A percentile compares a stretch with the other conserved stretches of the same genome.
Evolutionary conservation across 2,329 filamentous ascomycete genomes (phyloP).

Genomic region (Paecilomyces sp.): DNA sequence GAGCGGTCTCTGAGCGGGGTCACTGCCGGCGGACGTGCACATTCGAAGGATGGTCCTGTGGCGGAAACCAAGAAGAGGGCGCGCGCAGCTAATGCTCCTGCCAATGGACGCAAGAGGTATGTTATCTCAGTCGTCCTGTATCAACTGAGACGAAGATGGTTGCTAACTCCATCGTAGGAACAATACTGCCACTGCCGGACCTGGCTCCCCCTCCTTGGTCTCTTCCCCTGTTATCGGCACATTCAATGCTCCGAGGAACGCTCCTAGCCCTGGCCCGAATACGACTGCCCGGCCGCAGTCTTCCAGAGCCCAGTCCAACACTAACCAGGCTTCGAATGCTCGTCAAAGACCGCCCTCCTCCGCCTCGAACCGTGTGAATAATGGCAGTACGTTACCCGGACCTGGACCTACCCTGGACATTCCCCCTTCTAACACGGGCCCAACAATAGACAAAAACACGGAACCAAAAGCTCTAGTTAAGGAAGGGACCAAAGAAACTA

Average conservation of each 20-base stretch:
- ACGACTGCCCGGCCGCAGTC: constrained; percentile 55
- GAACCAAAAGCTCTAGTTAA: constrained; percentile 52
- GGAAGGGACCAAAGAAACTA: constrained; percentile 27
- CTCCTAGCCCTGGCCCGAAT: constrained; percentile 54
- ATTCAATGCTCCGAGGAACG: constrained; percentile 54
- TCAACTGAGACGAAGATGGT: background rate
- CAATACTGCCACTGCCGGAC: constrained; percentile 42
- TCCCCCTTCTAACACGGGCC: constrained; percentile 13
- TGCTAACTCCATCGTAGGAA: constrained; percentile 26
- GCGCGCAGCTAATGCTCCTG: constrained; percentile 63
- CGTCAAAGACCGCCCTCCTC: constrained; percentile 55
- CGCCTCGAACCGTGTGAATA: constrained; percentile 52
- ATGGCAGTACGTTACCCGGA: constrained; percentile 38
- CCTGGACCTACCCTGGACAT: constrained; percentile 22
- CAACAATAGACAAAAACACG: constrained; percentile 23
- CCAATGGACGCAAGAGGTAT: constrained; percentile 64
- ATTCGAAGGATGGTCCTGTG: constrained; percentile 59
- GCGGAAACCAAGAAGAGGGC: constrained; percentile 66
- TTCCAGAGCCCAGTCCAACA: constrained; percentile 69
- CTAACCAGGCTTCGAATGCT: constrained; percentile 52
- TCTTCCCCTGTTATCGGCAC: constrained; percentile 67
- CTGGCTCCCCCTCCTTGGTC: constrained; percentile 62
- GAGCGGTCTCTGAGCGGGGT: constrained; percentile 33
- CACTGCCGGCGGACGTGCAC: constrained; percentile 24
- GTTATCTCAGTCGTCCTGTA: constrained; percentile 16